Conservation (phyloP, 441 rosid species). For the Theobroma grandiflorum region DNA sequence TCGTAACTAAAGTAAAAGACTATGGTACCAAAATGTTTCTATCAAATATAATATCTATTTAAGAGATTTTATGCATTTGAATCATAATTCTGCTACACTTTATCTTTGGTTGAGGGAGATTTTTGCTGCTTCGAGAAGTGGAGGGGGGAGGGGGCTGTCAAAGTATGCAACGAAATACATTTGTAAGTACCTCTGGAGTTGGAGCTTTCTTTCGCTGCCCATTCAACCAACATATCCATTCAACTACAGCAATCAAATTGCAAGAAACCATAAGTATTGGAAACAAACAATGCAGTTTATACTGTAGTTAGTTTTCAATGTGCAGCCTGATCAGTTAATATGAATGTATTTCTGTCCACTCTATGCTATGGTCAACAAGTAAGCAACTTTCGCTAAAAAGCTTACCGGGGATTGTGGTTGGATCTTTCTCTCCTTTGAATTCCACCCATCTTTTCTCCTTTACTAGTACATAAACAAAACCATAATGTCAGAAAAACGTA, state of each 20-base stretch:
- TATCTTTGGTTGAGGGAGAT: not conserved
- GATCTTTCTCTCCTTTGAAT: conserved; percentile 87
- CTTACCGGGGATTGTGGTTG: conserved; percentile 85
- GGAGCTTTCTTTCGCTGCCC: conserved; percentile 94
- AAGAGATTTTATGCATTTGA: conserved; percentile 4
- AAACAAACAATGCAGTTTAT: not conserved
- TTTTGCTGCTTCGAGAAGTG: not conserved
- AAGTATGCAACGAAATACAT: not conserved
- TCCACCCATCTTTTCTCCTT: conserved; percentile 96
- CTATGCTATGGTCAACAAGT: conserved; percentile 1
- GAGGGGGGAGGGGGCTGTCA: not conserved
- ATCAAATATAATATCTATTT: not conserved
- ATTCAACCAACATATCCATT: conserved; percentile 98
- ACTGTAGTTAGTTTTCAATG: not conserved
- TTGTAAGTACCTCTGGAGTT: conserved; percentile 66
- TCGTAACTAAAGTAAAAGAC: not conserved
- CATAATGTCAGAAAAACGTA: conserved; percentile 17
- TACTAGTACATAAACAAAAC: conserved; percentile 53
- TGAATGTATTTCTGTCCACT: not conserved
- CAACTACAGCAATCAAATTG: conserved; percentile 62
- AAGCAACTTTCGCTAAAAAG: not conserved
- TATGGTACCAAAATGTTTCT: not conserved
- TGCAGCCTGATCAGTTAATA: not conserved
- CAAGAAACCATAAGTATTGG: conserved; percentile 14
- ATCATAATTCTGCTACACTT: not conserved